Conservation (phyloP, 805 yeast species). For the Saturnispora besseyi region DNA sequence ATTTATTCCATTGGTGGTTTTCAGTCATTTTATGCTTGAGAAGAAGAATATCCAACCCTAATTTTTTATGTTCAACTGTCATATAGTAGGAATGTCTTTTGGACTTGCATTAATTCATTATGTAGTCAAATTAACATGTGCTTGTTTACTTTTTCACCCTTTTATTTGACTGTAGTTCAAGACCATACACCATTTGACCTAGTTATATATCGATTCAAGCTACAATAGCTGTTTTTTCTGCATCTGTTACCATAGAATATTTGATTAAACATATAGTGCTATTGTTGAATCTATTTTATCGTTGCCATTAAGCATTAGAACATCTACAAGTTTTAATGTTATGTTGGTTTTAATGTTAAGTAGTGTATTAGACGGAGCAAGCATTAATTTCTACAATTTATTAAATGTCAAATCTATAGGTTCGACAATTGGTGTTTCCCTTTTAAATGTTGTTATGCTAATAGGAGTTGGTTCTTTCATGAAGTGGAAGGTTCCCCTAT, state of each 20-base stretch:
- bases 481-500: neutral
- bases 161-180: constrained; percentile 34
- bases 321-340: constrained; percentile 58
- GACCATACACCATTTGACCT: constrained; percentile 17
- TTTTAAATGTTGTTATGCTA: constrained; percentile 36
- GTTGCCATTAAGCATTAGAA: constrained; percentile 52
- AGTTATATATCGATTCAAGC: constrained; percentile 41
- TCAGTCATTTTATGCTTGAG: constrained; percentile 5
- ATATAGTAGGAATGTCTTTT: constrained; percentile 46
- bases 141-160: constrained; percentile 59
- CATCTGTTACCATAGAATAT: constrained; percentile 59
- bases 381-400: constrained; percentile 84
- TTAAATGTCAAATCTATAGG: constrained; percentile 55
- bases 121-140: constrained; percentile 57
- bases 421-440: constrained; percentile 42
- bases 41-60: constrained; percentile 33
- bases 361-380: constrained; percentile 58
- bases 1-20: constrained; percentile 4
- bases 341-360: constrained; percentile 67
- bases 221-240: constrained; percentile 56
- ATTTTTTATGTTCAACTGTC: constrained; percentile 55
- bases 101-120: constrained; percentile 59
- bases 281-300: constrained; percentile 35
- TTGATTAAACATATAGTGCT: constrained; percentile 41
- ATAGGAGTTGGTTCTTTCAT: constrained; percentile 7